Percentiles rank a stretch among this genome's conserved stretches.
Conservation (phyloP, 768 basidiomycete species). For the Termitomyces sp. region DNA sequence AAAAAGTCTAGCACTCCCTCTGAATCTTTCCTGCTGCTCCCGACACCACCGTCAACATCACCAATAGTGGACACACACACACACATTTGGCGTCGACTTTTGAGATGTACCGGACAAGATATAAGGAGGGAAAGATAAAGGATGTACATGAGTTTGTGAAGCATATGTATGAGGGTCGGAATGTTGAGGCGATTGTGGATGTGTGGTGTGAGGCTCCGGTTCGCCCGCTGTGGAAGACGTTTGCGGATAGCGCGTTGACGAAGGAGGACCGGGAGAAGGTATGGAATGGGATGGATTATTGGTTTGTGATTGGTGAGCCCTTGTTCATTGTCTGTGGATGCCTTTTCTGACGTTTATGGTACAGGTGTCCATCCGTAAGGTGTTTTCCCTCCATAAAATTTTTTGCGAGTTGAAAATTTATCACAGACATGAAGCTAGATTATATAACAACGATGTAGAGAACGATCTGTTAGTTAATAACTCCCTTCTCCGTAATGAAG, state of each 20-base stretch:
- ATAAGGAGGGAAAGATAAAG: conserved; percentile 51
- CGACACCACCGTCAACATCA: conserved; percentile 31
- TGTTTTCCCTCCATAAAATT: not conserved
- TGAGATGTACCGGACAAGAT: conserved; percentile 57
- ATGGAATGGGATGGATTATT: conserved; percentile 76
- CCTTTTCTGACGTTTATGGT: conserved; percentile 5
- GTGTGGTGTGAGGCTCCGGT: conserved; percentile 90
- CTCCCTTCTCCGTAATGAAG: not conserved
- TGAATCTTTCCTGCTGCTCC: conserved; percentile 37
- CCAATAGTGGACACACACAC: conserved; percentile 80
- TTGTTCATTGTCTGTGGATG: not conserved
- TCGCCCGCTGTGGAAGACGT: conserved; percentile 57
- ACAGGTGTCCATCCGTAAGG: conserved; percentile 75
- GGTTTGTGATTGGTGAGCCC: conserved; percentile 78
- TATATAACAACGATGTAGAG: conserved; percentile 69
- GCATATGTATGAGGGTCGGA: conserved; percentile 54
- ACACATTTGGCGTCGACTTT: conserved; percentile 82
- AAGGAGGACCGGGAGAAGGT: conserved; percentile 42
- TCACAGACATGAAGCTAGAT: conserved; percentile 66
- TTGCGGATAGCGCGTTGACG: conserved; percentile 68
- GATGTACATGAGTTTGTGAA: conserved; percentile 71
- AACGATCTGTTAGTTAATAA: conserved; percentile 48
- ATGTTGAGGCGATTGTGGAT: conserved; percentile 71
- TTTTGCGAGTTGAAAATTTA: not conserved
- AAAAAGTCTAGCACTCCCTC: conserved; percentile 36